Evolutionary conservation across 495 filamentous ascomycete species (phyloP).

Genomic region (Penicillium waksmanii): DNA sequence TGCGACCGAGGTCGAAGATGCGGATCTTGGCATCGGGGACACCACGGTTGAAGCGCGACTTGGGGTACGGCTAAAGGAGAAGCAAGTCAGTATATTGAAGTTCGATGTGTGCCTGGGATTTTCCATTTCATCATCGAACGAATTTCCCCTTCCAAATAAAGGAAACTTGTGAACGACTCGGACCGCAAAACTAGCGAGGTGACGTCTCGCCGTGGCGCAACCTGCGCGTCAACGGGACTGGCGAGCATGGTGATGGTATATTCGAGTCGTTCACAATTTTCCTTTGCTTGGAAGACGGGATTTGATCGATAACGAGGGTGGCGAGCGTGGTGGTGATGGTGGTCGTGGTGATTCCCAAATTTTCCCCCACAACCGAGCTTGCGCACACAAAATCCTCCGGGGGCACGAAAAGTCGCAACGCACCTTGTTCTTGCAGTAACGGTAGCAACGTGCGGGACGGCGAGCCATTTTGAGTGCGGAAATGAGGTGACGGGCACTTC

Average conservation of each 20-base stretch:
- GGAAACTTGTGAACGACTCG: not conserved
- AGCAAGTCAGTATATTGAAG: conserved; percentile 31
- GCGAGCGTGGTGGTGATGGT: not conserved
- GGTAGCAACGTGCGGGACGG: conserved; percentile 98
- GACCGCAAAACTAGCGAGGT: too few species aligned
- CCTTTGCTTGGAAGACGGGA: too few species aligned
- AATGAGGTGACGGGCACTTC: conserved; percentile 57
- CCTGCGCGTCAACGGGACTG: conserved; percentile 1
- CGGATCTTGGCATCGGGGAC: conserved; percentile 99
- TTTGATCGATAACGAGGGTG: too few species aligned
- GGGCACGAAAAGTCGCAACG: conserved; percentile 44
- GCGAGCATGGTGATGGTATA: not conserved
- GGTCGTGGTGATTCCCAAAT: conserved; percentile 18
- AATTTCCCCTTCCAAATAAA: not conserved
- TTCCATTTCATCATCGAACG: conserved; percentile 7
- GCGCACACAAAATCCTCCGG: conserved; percentile 37
- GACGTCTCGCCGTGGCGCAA: not conserved
- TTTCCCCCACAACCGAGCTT: conserved; percentile 42
- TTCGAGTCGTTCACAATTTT: too few species aligned
- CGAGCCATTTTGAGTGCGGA: conserved; percentile 89
- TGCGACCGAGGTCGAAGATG: conserved; percentile 99
- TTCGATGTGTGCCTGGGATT: conserved; percentile 15
- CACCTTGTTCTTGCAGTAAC: conserved; percentile 99
- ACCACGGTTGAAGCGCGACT: conserved; percentile 99
- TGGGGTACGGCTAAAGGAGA: conserved; percentile 82